phyloP scores from a whole-genome alignment of 805 yeast genomes.

The Wickerhamiella brachini region DNA sequence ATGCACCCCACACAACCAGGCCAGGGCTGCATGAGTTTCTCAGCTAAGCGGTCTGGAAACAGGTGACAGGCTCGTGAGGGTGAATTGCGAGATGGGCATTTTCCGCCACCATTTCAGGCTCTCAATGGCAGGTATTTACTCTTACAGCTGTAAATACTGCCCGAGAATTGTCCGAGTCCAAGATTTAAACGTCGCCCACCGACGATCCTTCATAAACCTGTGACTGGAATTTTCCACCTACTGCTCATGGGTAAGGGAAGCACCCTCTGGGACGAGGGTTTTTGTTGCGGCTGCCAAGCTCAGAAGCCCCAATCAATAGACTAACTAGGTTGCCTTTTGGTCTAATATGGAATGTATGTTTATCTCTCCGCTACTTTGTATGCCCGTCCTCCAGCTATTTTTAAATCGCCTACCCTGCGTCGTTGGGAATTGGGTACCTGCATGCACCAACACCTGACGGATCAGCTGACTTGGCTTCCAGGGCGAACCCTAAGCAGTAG shows the following conservation, averaged over 20 bases:
- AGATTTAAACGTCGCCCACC: not conserved
- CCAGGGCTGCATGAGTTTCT: not conserved
- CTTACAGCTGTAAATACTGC: no score
- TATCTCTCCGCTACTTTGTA: not conserved
- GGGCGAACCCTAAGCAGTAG: not conserved
- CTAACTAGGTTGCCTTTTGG: not conserved
- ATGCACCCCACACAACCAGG: conserved; percentile 1
- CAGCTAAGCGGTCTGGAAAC: not conserved
- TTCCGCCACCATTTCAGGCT: not conserved
- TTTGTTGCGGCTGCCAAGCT: not conserved
- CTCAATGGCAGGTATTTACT: no score
- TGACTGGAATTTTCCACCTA: not conserved
- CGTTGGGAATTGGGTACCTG: not conserved
- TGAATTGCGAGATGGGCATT: not conserved
- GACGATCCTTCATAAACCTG: not conserved
- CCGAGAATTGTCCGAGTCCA: not conserved
- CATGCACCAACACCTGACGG: not conserved
- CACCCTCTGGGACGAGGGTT: not conserved
- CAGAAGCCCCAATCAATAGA: not conserved
- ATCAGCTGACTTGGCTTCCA: not conserved
- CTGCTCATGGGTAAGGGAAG: not conserved
- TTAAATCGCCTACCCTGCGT: not conserved
- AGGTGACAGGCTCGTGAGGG: not conserved
- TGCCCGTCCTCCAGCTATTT: not conserved
- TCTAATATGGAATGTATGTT: no score